These are phyloP conservation scores for Fraxinus anomala DNA, from an alignment of 257 asterid species.

Conservation along the genomic window DNA sequence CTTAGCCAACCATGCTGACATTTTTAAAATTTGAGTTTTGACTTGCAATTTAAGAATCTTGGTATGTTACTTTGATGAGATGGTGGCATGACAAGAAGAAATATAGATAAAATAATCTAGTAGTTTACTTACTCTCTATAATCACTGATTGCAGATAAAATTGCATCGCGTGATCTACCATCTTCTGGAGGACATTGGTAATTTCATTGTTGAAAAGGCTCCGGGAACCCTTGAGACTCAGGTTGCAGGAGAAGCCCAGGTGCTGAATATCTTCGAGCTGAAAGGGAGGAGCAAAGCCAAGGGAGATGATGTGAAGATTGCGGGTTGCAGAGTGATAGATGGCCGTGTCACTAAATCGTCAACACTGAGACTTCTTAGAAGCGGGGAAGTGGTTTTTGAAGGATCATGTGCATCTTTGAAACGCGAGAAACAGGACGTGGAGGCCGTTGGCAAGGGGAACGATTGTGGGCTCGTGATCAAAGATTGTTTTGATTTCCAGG, in stretches of 20 bases:
- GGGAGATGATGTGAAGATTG: slow-evolving; percentile 79
- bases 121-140: slow-evolving; percentile 15
- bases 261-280: slow-evolving; percentile 74
- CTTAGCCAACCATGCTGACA: neutral
- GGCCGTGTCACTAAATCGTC: slow-evolving; percentile 75
- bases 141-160: slow-evolving; percentile 50
- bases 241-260: slow-evolving; percentile 94
- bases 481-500: slow-evolving; percentile 58
- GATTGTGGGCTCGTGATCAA: slow-evolving; percentile 86
- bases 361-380: slow-evolving; percentile 69
- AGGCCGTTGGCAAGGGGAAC: slow-evolving; percentile 76
- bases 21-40: neutral
- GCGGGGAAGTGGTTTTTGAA: slow-evolving; percentile 77
- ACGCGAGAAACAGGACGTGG: slow-evolving; percentile 78
- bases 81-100: neutral
- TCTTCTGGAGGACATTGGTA: slow-evolving; percentile 89
- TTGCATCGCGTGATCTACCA: slow-evolving; percentile 87
- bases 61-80: slow-evolving; percentile 1
- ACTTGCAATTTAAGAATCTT: slow-evolving; percentile 9
- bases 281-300: slow-evolving; percentile 78
- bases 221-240: slow-evolving; percentile 86
- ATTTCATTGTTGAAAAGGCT: slow-evolving; percentile 77
- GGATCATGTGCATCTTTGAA: slow-evolving; percentile 77
- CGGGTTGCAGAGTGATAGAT: slow-evolving; percentile 80
- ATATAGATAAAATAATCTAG: neutral